Conservation (phyloP, 2,329 filamentous ascomycete species). For the Zasmidium cellare region DNA sequence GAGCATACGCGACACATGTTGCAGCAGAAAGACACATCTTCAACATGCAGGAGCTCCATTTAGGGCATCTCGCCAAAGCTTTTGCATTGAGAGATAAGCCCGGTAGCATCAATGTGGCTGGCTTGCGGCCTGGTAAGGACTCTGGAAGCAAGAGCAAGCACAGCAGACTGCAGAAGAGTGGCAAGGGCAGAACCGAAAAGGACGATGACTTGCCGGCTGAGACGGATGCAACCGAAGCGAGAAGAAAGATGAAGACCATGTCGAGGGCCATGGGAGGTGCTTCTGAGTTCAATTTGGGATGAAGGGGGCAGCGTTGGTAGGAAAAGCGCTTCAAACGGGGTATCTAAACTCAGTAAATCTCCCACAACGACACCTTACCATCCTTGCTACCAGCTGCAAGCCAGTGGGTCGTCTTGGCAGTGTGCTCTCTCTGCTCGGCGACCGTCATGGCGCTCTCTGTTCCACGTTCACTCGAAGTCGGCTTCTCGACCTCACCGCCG, state of each 20-base stretch:
- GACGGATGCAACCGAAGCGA: conserved; percentile 47
- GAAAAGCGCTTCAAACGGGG: background rate
- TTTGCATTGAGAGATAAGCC: conserved; percentile 89
- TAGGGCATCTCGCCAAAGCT: conserved; percentile 91
- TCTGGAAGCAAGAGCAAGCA: conserved; percentile 50
- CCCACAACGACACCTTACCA: conserved; percentile 93
- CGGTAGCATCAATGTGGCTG: conserved; percentile 66
- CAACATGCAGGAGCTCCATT: conserved; percentile 85
- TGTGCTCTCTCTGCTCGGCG: conserved; percentile 42
- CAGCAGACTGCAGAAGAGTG: conserved; percentile 37
- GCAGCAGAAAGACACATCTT: conserved; percentile 83
- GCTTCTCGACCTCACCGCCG: background rate
- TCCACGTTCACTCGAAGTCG: too few relatives aligned
- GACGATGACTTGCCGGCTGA: conserved; percentile 29
- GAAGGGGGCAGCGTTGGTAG: background rate
- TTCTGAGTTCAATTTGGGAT: conserved; percentile 57
- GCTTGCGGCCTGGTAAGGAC: conserved; percentile 50
- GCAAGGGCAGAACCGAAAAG: conserved; percentile 32
- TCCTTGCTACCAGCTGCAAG: conserved; percentile 89
- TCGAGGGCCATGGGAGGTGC: conserved; percentile 50
- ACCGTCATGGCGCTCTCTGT: conserved; percentile 25
- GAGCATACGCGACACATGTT: conserved; percentile 92
- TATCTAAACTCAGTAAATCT: conserved; percentile 63
- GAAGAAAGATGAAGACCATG: conserved; percentile 55
- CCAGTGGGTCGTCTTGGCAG: conserved; percentile 77